Base-by-base conservation (phyloP, 768 basidiomycete genomes). In the Podaxis sp. region DNA sequence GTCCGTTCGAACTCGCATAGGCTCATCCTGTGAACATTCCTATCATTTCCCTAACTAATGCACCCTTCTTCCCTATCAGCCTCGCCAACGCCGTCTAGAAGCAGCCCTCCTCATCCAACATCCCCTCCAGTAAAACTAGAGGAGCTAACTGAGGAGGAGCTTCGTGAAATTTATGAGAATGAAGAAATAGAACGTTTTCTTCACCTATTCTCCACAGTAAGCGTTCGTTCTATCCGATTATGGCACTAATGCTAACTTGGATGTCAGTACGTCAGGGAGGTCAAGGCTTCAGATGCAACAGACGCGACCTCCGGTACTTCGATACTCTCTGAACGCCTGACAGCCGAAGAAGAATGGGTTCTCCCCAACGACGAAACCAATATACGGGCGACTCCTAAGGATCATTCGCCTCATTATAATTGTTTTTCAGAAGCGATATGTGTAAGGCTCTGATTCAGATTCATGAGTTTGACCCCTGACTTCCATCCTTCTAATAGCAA, bases 141-240 rank as follows among this genome's bases (percentile, higher is more conserved):
- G 70, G 75, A 75, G 3, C 69, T 86, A 28, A 79, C 81, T 7
- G 86, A 88, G 68, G 71, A 73, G 26, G 76, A 87, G 66, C 75
- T 89, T 20, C 76, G 88, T 44, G 79, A 84, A 44, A 66, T 85
- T 28, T 88, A 84, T 64, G 87, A 89, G 26, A 79, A 83, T 58
- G 86, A 88, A 69, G 87, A 89, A 73, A 82, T 88, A 13, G 79
- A 85, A 15, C 75, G 85, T 28, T 89, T 86, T 69, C 72, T 89
- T 30, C 69, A 74, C 49, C 69, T 88, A n/a, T 90, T 90, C 72
- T 83, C 86, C 46, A 76, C 80, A 38, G 87, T 87, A 68, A 70
- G 82, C 75, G 51, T n/a, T 62, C 53, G 49, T 11, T n/a, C 20
- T 26, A 41, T 56, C 13, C 30, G 11, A 59, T 24, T 24, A 1